These are phyloP conservation scores for Candida tammaniensis DNA, from an alignment of 805 yeast genomes.

Conservation along the genomic window DNA sequence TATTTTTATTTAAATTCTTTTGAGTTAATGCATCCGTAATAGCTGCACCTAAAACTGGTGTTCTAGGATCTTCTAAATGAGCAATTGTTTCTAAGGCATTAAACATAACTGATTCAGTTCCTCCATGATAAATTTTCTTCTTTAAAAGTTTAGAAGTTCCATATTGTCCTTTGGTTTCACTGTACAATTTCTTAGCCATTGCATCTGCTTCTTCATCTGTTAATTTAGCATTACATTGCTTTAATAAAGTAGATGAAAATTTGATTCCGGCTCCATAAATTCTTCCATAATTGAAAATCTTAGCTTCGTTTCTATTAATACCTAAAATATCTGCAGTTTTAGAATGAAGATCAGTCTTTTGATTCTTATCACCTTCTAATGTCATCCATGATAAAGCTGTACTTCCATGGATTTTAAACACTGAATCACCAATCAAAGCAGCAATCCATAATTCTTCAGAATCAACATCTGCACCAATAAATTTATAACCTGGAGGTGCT, in stretches of 20 bases:
- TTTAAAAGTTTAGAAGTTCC: slow-evolving; percentile 21
- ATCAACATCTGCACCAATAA: slow-evolving; percentile 99
- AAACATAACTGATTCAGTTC: slow-evolving; percentile 89
- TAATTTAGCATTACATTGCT: slow-evolving; percentile 74
- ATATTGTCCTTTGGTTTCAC: slow-evolving; percentile 73
- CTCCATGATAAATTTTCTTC: slow-evolving; percentile 69
- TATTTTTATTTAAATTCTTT: slow-evolving; percentile 57
- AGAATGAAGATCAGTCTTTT: slow-evolving; percentile 93
- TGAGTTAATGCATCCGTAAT: slow-evolving; percentile 80
- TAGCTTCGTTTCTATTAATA: slow-evolving; percentile 87
- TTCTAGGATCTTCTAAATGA: slow-evolving; percentile 70
- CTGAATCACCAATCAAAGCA: slow-evolving; percentile 87
- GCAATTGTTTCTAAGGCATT: slow-evolving; percentile 88
- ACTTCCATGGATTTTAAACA: slow-evolving; percentile 87
- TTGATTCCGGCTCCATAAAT: slow-evolving; percentile 96
- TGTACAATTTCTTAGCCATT: slow-evolving; percentile 67
- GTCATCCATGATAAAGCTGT: slow-evolving; percentile 99
- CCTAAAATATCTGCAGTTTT: slow-evolving; percentile 89
- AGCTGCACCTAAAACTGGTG: slow-evolving; percentile 92
- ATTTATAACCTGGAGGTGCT: slow-evolving; percentile 86
- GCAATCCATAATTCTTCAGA: slow-evolving; percentile 99
- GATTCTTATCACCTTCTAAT: slow-evolving; percentile 86
- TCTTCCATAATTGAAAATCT: slow-evolving; percentile 93
- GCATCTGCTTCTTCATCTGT: slow-evolving; percentile 62
- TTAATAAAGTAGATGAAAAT: slow-evolving; percentile 80